Evolutionary conservation across 306 rosid species (phyloP).

Genomic region (Luffa acutangula): DNA sequence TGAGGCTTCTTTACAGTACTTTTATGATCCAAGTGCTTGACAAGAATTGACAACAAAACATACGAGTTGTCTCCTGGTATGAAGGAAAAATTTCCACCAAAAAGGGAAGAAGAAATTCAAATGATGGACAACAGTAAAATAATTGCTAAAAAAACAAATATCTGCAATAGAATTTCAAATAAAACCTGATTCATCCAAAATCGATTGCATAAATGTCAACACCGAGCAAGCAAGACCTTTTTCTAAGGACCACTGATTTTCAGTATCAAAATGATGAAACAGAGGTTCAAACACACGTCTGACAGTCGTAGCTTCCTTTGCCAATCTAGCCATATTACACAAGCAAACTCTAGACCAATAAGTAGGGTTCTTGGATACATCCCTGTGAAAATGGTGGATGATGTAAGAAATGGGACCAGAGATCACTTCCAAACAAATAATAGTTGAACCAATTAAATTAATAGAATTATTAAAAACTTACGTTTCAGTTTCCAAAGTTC

Average conservation of each 20-base stretch:
- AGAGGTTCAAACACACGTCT: constrained; percentile 83
- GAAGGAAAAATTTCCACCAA: constrained; percentile 14
- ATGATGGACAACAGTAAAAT: neutral
- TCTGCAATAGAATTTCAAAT: constrained; percentile 6
- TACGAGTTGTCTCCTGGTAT: constrained; percentile 69
- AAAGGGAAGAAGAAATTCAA: neutral
- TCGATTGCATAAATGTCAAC: constrained; percentile 60
- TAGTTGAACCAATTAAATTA: neutral
- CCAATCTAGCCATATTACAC: constrained; percentile 64
- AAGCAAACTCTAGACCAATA: constrained; percentile 91
- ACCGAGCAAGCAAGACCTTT: constrained; percentile 56
- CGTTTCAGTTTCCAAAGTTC: constrained; percentile 38
- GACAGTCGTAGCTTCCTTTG: constrained; percentile 74
- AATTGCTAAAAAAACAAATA: neutral
- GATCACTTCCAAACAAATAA: constrained; percentile 13
- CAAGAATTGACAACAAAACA: constrained; percentile 63
- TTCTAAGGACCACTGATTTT: constrained; percentile 72
- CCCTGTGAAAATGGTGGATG: constrained; percentile 38
- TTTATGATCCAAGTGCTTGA: constrained; percentile 98
- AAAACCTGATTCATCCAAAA: constrained; percentile 79
- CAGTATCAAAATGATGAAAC: constrained; percentile 65
- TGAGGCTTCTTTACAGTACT: constrained; percentile 60
- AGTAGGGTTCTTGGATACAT: constrained; percentile 49
- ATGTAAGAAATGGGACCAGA: constrained; percentile 4
- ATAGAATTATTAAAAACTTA: constrained; percentile 24